These are phyloP conservation scores for Leptomonas pyrrhocoris DNA, from an alignment of 208 protist genomes.

Conservation along the genomic window DNA sequence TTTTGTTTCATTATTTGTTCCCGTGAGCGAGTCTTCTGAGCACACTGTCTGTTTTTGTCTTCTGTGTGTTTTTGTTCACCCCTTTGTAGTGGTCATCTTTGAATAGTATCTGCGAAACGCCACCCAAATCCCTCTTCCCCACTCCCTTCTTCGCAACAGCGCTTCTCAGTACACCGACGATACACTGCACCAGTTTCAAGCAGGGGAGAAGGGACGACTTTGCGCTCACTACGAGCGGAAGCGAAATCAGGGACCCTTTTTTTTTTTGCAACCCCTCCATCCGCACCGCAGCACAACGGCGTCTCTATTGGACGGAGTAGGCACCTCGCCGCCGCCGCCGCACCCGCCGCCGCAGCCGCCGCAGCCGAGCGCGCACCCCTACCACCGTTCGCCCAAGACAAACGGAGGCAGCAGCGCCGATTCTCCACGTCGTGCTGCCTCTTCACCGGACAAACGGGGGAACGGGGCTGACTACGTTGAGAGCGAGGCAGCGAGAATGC, in stretches of 20 bases:
- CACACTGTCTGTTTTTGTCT: neutral
- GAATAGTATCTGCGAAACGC: constrained; percentile 3
- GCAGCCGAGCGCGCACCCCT: constrained; percentile 1
- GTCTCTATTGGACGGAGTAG: neutral
- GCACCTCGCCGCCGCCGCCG: neutral
- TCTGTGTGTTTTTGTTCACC: neutral
- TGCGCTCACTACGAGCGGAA: constrained; percentile 4
- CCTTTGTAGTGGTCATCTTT: neutral
- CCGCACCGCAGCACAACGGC: constrained; percentile 3
- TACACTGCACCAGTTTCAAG: neutral
- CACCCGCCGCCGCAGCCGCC: neutral
- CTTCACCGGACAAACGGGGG: neutral
- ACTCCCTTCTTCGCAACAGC: neutral
- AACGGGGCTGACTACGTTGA: neutral
- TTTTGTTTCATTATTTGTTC: neutral
- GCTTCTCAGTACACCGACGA: neutral
- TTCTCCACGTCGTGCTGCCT: neutral
- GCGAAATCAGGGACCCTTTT: constrained; percentile 14
- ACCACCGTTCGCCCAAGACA: constrained; percentile 5
- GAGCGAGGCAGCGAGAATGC: neutral
- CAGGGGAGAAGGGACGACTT: neutral
- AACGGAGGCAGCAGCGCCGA: neutral
- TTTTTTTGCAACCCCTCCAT: neutral
- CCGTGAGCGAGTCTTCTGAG: neutral
- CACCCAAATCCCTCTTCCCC: neutral